Percentiles rank a stretch among this genome's conserved stretches.
These are phyloP conservation scores for Monosporozyma siamensis DNA, from an alignment of 805 yeast genomes.

Conservation along the genomic window DNA sequence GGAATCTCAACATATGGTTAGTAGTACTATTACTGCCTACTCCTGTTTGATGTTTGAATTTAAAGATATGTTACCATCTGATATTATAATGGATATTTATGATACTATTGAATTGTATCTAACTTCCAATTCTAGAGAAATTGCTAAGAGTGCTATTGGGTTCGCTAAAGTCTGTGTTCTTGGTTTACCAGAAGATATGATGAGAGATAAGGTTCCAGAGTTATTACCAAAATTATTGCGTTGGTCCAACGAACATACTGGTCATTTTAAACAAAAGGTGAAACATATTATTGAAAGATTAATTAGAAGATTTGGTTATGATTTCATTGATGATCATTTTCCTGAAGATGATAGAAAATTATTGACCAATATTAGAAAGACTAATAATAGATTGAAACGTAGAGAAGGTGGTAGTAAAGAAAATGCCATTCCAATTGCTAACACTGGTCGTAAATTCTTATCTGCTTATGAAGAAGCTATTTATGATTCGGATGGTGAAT, in stretches of 20 bases:
- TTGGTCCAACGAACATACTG: constrained; percentile 95
- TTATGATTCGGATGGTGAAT: constrained; percentile 59
- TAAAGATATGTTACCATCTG: constrained; percentile 50
- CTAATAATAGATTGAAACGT: constrained; percentile 75
- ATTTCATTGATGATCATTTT: constrained; percentile 67
- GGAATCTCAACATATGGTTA: constrained; percentile 87
- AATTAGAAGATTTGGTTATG: constrained; percentile 84
- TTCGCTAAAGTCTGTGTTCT: constrained; percentile 84
- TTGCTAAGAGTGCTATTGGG: constrained; percentile 89
- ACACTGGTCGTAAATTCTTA: constrained; percentile 45
- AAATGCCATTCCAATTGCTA: constrained; percentile 11
- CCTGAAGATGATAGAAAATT: constrained; percentile 87
- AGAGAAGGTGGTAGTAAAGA: constrained; percentile 29
- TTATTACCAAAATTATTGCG: constrained; percentile 66
- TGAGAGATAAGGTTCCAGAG: constrained; percentile 55
- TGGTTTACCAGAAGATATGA: constrained; percentile 68
- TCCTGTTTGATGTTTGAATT: constrained; percentile 84
- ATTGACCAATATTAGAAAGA: constrained; percentile 74
- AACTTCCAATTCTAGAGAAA: constrained; percentile 85
- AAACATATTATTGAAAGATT: constrained; percentile 89
- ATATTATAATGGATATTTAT: constrained; percentile 61
- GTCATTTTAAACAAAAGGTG: constrained; percentile 87
- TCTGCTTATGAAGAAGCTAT: constrained; percentile 91
- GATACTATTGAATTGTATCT: constrained; percentile 83
- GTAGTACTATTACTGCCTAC: constrained; percentile 89